These are phyloP conservation scores for Gilbertella persicaria DNA, from an alignment of 371 early-diverging fungal species.

Conservation along the genomic window DNA sequence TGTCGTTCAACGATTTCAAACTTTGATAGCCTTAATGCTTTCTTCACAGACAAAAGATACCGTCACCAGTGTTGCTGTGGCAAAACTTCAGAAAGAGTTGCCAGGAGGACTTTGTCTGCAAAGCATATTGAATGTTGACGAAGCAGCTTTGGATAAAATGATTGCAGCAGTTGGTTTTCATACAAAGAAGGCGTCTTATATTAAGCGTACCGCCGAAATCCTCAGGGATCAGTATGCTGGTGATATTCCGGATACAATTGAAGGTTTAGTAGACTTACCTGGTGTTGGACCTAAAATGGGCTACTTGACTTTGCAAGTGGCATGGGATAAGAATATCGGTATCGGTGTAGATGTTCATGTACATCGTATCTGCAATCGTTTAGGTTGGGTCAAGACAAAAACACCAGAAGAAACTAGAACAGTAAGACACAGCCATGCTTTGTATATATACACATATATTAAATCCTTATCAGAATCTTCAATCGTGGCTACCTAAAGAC, in stretches of 20 bases:
- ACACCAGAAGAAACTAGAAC: constrained; percentile 86
- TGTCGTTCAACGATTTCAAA: constrained; percentile 80
- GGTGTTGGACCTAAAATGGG: constrained; percentile 99
- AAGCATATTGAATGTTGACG: constrained; percentile 57
- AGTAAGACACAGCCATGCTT: constrained; percentile 29
- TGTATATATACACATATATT: not conserved
- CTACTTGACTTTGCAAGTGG: constrained; percentile 81
- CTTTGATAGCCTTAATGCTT: constrained; percentile 89
- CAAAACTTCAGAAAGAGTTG: constrained; percentile 61
- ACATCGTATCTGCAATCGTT: constrained; percentile 90
- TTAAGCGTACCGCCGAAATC: constrained; percentile 78
- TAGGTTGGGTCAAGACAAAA: constrained; percentile 84
- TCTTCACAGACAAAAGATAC: constrained; percentile 97
- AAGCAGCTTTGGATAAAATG: constrained; percentile 64
- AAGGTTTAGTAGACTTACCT: constrained; percentile 79
- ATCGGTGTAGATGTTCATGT: constrained; percentile 99
- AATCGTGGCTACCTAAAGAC: constrained; percentile 85
- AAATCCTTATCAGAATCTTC: too few relatives aligned
- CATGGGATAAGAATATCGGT: constrained; percentile 88
- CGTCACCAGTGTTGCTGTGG: constrained; percentile 81
- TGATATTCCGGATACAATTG: constrained; percentile 86
- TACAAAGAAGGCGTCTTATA: constrained; percentile 78
- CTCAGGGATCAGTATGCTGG: constrained; percentile 71
- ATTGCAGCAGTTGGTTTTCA: constrained; percentile 93
- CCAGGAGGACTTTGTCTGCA: constrained; percentile 68